Base-by-base conservation (phyloP, 306 rosid genomes). In the Trifolium repens region DNA sequence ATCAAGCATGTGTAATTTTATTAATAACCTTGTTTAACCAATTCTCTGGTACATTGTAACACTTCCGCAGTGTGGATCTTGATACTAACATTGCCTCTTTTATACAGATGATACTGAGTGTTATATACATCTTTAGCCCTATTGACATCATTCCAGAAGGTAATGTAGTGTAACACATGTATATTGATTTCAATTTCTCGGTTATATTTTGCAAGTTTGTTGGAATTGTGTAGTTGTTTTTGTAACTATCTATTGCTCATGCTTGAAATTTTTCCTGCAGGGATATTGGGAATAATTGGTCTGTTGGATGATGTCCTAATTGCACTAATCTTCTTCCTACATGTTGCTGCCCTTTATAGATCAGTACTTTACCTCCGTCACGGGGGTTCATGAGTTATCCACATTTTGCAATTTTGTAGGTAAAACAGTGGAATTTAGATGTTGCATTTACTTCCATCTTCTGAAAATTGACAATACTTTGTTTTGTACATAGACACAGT, bases 131-230 rank as follows among this genome's bases (percentile, higher is more conserved):
- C 66, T 0, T 94, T 78, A 94, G 97, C 59, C 98, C 98, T 3
- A 87, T 91, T 40, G 98, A 94, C 86, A 55, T 94, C 78, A 90
- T 94, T 81, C 98, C 98, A 0, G 98, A 94, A 94, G 98, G 96
- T 85, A 74, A 82, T 80, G 70, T 12, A 22, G 17, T 14, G 15
- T 67, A 7, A 5, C 24, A 26, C 15, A 5, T 16, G 3, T 24
- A 40, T 7, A 44, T 43, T 32, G 43, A 61, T 32, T 55, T 19
- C 22, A 12, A 12, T 24, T 43, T 16, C 30, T 67, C 17, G 10
- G 11, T 22, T 8, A 7, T 67, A 19, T 76, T 46, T 44, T 27
- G 2, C 13, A 12, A 43, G 3, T 63, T 69, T 55, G 81, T 77
- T 62, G 76, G 4, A 5, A 61, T 5, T 59, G 54, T 70, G 19